A percentile compares a stretch with the other conserved stretches of the same genome.
Conservation (phyloP, 108 stramenopile species). For the Skeletonema potamos region DNA sequence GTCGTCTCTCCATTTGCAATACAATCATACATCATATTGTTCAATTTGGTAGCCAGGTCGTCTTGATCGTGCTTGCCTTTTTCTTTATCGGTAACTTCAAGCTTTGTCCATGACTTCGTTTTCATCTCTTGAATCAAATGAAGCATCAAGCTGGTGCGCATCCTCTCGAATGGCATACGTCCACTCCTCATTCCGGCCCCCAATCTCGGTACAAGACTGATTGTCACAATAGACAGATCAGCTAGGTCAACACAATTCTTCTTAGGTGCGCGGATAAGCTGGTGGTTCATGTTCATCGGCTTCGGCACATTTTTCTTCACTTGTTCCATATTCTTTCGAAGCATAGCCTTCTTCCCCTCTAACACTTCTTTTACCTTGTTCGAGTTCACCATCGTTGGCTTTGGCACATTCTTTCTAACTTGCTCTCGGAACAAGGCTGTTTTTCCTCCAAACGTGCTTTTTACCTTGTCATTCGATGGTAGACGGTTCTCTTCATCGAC, state of each 20-base stretch:
- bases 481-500: background rate
- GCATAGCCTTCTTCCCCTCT: slow-evolving; percentile 10
- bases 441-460: background rate
- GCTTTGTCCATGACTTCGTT: slow-evolving; percentile 18
- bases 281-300: slow-evolving; percentile 19
- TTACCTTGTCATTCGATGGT: background rate
- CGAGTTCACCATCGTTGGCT: background rate
- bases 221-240: slow-evolving; percentile 38
- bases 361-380: background rate
- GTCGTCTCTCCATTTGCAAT: slow-evolving; percentile 16
- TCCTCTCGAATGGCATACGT: slow-evolving; percentile 36
- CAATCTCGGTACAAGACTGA: slow-evolving; percentile 35
- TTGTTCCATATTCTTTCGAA: slow-evolving; percentile 32
- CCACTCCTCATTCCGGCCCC: slow-evolving; percentile 37
- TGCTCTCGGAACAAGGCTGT: background rate
- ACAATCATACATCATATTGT: slow-evolving; percentile 23
- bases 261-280: background rate
- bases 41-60: slow-evolving; percentile 15
- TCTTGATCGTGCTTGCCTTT: slow-evolving; percentile 16
- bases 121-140: slow-evolving; percentile 42
- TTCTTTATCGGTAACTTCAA: background rate
- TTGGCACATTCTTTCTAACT: background rate
- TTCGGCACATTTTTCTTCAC: slow-evolving; percentile 36
- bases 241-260: slow-evolving; percentile 25
- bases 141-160: slow-evolving; percentile 45